A percentile compares a stretch with the other conserved stretches of the same genome.
phyloP scores from a whole-genome alignment of 164 flowering plant species.

The Magnolia changhungtana region DNA sequence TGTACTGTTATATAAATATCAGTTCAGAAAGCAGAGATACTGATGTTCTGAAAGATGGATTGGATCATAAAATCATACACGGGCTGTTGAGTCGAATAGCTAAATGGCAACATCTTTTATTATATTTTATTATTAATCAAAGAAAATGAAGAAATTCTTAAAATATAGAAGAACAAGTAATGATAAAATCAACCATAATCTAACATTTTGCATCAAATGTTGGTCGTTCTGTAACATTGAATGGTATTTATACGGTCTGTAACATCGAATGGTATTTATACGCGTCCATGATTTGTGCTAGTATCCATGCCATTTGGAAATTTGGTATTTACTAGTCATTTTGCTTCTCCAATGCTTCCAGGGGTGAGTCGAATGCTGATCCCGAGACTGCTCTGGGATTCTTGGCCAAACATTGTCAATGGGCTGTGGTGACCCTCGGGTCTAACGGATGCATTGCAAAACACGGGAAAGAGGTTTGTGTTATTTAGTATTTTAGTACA shows the following conservation, averaged over 20 bases:
- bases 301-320: background rate
- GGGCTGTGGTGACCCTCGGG: conserved; percentile 94
- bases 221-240: background rate
- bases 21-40: too few relatives aligned
- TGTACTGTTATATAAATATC: too few relatives aligned
- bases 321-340: background rate
- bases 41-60: too few relatives aligned
- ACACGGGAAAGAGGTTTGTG: conserved; percentile 78
- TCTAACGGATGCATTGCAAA: conserved; percentile 80
- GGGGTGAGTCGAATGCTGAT: conserved; percentile 50
- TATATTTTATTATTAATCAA: too few relatives aligned
- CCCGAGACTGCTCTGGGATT: conserved; percentile 75
- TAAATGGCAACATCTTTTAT: too few relatives aligned
- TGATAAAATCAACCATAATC: background rate
- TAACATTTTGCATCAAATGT: background rate
- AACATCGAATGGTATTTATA: background rate
- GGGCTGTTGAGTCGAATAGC: too few relatives aligned
- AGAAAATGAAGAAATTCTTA: too few relatives aligned
- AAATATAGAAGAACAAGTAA: too few relatives aligned
- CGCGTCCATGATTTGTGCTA: background rate
- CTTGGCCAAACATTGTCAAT: conserved; percentile 61
- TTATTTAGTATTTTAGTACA: background rate
- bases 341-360: conserved; percentile 15
- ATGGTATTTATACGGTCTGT: too few relatives aligned
- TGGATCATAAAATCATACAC: too few relatives aligned